Base-by-base conservation (phyloP, 2,329 filamentous ascomycete genomes). In the Aspergillus flavus region DNA sequence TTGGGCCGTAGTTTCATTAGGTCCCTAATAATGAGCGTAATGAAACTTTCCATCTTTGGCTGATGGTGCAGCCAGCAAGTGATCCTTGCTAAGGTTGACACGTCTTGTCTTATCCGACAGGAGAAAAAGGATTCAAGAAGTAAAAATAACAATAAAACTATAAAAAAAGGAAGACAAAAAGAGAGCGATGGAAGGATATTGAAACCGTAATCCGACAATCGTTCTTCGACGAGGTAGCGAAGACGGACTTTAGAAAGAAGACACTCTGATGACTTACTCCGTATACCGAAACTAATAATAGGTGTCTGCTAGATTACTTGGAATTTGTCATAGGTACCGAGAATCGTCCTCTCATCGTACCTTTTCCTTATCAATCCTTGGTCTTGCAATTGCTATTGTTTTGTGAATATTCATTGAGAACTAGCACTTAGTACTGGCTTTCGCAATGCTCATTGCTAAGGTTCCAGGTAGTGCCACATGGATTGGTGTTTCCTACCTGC, bases 11-110 rank as follows among this genome's bases (percentile, higher is more conserved):
- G 64, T 69, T 67, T 69, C 55, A 69, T 68, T 64, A 63, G 43
- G 46, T 56, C 39, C 58, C 52, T 30, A 26, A 41, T 57, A 57
- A 34, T 48, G 45, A 28, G 41, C 16, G 43, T 55, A 61, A 48
- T 55, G 34, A 39, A 39, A 55, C 26, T 55, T 55, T 36, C 52
- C 32, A 6, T 55, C n/a, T 55, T 39, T 26, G 52, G 52, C 52
- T 23, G 52, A 61, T n/a, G 21, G 39, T 54, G 48, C 41, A 34
- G 54, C 58, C 41, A 34, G 54, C 56, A 58, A 54, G 61, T 54
- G 61, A 64, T 65, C 65, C 65, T 57, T 67, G 63, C 59, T 59
- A 66, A 63, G 54, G 56, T 68, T 66, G 64, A 68, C 66, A 66
- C 56, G 62, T 66, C 62, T 60, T 58, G 56, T 58, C 21, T 55